These are phyloP conservation scores for Pelargonium cotyledonis DNA, from an alignment of 441 rosid species.

Conservation along the genomic window DNA sequence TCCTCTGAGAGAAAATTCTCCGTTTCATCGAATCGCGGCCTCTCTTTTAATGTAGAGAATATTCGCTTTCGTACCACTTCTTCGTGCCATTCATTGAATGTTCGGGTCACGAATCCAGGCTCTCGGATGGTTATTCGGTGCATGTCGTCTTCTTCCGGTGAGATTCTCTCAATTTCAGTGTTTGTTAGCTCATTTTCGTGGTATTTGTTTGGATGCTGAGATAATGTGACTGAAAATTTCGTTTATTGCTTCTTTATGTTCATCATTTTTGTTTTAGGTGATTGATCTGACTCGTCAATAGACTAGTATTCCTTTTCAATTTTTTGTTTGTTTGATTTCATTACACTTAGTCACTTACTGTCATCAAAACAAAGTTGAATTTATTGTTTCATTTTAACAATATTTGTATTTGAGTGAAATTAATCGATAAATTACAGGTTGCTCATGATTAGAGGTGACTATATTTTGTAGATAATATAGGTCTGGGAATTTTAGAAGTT, in stretches of 20 bases:
- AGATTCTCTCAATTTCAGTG: slow-evolving; percentile 13
- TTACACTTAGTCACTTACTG: not conserved
- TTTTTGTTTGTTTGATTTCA: not conserved
- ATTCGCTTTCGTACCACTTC: slow-evolving; percentile 36
- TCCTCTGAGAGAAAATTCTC: slow-evolving; percentile 34
- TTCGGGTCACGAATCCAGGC: slow-evolving; percentile 35
- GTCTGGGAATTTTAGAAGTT: no score
- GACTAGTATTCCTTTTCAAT: not conserved
- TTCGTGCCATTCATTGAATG: slow-evolving; percentile 29
- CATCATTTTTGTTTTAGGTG: not conserved
- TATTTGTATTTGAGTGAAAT: not conserved
- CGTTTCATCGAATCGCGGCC: slow-evolving; percentile 28
- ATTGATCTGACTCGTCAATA: not conserved
- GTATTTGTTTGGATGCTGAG: not conserved
- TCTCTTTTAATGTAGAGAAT: slow-evolving; percentile 33
- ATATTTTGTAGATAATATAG: no score
- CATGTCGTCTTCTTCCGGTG: slow-evolving; percentile 60
- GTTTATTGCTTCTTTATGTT: not conserved
- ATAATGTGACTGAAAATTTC: not conserved
- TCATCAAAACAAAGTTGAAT: not conserved
- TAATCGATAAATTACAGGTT: not conserved
- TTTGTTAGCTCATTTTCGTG: not conserved
- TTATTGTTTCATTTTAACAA: not conserved
- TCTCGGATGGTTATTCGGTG: slow-evolving; percentile 50
- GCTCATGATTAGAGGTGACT: no score